phyloP scores from a whole-genome alignment of 139 green algal genomes.

The Coelastrella sp. region DNA sequence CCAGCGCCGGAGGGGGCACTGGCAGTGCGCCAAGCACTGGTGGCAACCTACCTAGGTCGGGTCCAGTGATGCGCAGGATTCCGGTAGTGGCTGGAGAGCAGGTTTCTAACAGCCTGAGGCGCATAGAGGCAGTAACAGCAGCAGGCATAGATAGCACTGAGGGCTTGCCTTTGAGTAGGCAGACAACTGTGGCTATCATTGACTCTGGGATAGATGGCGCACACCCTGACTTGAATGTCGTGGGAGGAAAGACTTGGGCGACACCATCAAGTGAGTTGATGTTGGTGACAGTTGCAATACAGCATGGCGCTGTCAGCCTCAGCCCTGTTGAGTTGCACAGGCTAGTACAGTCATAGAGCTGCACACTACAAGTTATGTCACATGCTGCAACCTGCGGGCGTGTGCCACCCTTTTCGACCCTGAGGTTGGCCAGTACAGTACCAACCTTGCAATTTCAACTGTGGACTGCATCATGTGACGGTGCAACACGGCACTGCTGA shows the following conservation, averaged over 20 bases:
- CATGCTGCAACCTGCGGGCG: too few species aligned
- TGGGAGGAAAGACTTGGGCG: not conserved
- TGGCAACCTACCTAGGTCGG: not conserved
- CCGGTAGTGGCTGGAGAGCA: not conserved
- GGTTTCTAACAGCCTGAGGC: not conserved
- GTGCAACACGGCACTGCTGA: too few species aligned
- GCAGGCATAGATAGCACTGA: conserved; percentile 2
- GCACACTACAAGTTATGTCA: too few species aligned
- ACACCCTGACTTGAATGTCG: not conserved
- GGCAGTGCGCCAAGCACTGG: not conserved
- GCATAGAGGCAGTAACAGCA: conserved; percentile 3
- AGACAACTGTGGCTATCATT: not conserved
- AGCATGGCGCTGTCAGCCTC: too few species aligned
- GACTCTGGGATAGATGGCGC: not conserved
- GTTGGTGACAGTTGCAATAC: too few species aligned
- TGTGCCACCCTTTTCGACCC: too few species aligned
- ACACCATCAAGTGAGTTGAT: not conserved
- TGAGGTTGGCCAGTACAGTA: too few species aligned
- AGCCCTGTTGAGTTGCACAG: too few species aligned
- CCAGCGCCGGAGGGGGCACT: not conserved
- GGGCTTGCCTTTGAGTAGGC: not conserved
- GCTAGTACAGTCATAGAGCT: too few species aligned
- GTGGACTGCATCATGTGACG: too few species aligned
- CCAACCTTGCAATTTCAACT: too few species aligned
- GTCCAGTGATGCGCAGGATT: not conserved